Base-by-base conservation (phyloP, 164 flowering plant species). In the Hamamelis virginiana region DNA sequence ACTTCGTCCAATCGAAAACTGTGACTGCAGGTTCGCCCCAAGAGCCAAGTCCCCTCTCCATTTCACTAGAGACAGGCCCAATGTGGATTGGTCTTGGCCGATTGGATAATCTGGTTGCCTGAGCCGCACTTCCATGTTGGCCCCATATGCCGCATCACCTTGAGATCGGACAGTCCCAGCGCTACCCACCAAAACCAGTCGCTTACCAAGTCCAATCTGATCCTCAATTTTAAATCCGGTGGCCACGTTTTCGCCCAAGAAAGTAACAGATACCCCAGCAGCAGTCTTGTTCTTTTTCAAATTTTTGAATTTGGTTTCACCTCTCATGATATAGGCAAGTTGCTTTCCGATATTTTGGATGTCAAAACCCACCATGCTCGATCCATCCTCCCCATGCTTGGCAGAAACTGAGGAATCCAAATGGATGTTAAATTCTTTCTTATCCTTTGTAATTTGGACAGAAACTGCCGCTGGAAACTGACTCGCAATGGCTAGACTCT, bases 41-140 rank as follows among this genome's bases (percentile, higher is more conserved):
- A 92, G 69, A 0, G 97, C 96, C 71, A 89, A 74, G 74, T 91
- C 98, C 1, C 97, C 98, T 69, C 95, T 85, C 95, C 93, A 94
- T 80, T 79, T 89, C 81, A 91, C 85, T n/a, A 94, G 71, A n/a
- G 97, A 90, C 64, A 94, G 76, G 8, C 88, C 87, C 68, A 92
- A 64, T 14, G 97, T 77, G 26, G 94, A 83, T 50, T 88, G 95
- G 66, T 92, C 94, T 76, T 94, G 97, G 19, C 91, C 92, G 56
- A 94, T 80, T 5, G 98, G 98, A 63, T 44, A 90, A 71, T 94
- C 96, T 47, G 80, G 76, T 59, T 90, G 93, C 71, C 81, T 86
- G 12, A 91, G 79, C 63, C 92, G 87, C 50, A 87, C 82, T 72
- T 94, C 98, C 67, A 92, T 66, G 70, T 94, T 92, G 23, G 96